Evolutionary conservation across 768 basidiomycete genomes (phyloP).

Genomic region (Mycena galericulata): DNA sequence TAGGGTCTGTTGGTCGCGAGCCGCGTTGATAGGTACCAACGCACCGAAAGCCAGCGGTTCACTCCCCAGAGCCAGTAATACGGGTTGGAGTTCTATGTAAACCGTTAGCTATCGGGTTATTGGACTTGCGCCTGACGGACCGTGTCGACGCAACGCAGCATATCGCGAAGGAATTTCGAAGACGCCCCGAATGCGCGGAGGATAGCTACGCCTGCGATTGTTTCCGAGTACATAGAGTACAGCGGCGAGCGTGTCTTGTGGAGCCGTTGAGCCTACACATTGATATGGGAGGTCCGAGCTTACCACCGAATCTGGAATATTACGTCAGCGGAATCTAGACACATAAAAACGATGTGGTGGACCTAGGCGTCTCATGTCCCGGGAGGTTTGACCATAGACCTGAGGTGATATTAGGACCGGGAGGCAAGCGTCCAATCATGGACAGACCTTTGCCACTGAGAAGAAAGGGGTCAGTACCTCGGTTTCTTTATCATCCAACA

Average conservation of each 20-base stretch:
- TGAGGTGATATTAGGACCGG: background rate
- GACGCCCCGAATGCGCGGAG: constrained; percentile 90
- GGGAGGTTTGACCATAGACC: constrained; percentile 85
- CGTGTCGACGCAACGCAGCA: constrained; percentile 86
- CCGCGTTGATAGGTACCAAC: background rate
- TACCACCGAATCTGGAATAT: constrained; percentile 53
- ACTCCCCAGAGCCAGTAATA: constrained; percentile 96
- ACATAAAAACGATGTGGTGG: constrained; percentile 35
- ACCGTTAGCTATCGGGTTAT: constrained; percentile 4
- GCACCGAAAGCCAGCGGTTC: constrained; percentile 88
- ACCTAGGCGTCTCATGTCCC: constrained; percentile 88
- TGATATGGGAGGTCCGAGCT: background rate
- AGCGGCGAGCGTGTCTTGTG: constrained; percentile 55
- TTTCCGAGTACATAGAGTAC: constrained; percentile 63
- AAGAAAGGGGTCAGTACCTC: constrained; percentile 6
- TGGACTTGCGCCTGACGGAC: constrained; percentile 55
- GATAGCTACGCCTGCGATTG: constrained; percentile 77
- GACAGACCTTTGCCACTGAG: constrained; percentile 53
- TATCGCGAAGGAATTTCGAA: constrained; percentile 87
- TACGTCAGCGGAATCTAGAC: background rate
- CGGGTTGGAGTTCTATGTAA: constrained; percentile 66
- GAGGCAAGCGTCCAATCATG: background rate
- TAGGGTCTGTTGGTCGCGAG: background rate
- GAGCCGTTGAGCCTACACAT: background rate
- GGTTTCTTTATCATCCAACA: background rate